Percentiles rank a stretch among this genome's conserved stretches.
Evolutionary conservation across 805 yeast genomes (phyloP).

Genomic region (Debaryomyces tyrocola): DNA sequence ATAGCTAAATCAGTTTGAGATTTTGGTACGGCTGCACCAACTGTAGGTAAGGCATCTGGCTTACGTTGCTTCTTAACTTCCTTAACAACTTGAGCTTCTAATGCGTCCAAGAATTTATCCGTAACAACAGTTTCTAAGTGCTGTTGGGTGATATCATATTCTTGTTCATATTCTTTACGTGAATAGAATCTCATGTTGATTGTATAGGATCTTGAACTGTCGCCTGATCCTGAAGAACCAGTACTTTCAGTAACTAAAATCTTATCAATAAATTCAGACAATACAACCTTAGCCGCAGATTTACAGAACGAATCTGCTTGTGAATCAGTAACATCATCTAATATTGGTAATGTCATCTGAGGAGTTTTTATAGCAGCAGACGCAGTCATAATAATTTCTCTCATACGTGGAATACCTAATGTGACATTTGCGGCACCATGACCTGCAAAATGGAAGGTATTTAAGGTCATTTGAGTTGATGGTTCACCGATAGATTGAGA

Average conservation of each 20-base stretch:
- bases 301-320: slow-evolving; percentile 93
- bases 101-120: slow-evolving; percentile 60
- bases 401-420: slow-evolving; percentile 98
- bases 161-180: slow-evolving; percentile 72
- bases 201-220: slow-evolving; percentile 67
- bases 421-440: slow-evolving; percentile 99
- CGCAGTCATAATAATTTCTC: slow-evolving; percentile 99
- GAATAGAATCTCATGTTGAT: slow-evolving; percentile 77
- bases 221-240: slow-evolving; percentile 50
- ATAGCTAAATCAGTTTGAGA: slow-evolving; percentile 44
- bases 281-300: slow-evolving; percentile 76
- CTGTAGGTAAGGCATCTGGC: slow-evolving; percentile 54
- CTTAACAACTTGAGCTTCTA: slow-evolving; percentile 73
- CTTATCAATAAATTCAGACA: slow-evolving; percentile 85
- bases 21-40: slow-evolving; percentile 71
- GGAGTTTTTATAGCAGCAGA: slow-evolving; percentile 96
- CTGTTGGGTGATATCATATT: slow-evolving; percentile 82
- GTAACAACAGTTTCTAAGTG: slow-evolving; percentile 73
- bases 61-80: slow-evolving; percentile 82
- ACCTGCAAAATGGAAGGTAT: slow-evolving; percentile 98
- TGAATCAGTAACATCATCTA: slow-evolving; percentile 75
- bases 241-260: slow-evolving; percentile 88
- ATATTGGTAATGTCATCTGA: slow-evolving; percentile 91
- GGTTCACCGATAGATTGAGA: slow-evolving; percentile 99
- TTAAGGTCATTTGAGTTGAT: slow-evolving; percentile 97